Evolutionary conservation across 345 rosid genomes (phyloP).

Genomic region (Euphorbia peplus): DNA sequence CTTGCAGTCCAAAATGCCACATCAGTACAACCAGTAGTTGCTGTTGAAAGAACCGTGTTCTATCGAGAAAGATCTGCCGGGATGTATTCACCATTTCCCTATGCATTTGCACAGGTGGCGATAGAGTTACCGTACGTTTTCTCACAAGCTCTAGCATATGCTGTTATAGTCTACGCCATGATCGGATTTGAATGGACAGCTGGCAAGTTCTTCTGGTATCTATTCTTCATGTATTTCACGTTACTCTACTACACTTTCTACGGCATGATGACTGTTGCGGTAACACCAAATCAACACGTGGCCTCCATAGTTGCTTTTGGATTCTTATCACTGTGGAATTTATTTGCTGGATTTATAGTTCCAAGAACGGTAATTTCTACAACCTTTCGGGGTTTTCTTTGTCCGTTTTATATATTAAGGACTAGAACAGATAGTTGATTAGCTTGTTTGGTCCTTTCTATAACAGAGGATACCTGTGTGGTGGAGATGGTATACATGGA

Average conservation of each 20-base stretch:
- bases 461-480: slow-evolving; percentile 46
- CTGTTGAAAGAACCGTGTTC: slow-evolving; percentile 66
- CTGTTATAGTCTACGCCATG: slow-evolving; percentile 64
- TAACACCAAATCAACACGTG: slow-evolving; percentile 61
- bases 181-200: slow-evolving; percentile 61
- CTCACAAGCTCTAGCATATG: slow-evolving; percentile 43
- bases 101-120: slow-evolving; percentile 64
- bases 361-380: slow-evolving; percentile 48
- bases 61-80: slow-evolving; percentile 80
- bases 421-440: not conserved
- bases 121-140: slow-evolving; percentile 62
- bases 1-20: slow-evolving; percentile 55
- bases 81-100: slow-evolving; percentile 72
- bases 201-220: slow-evolving; percentile 59
- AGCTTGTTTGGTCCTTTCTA: not conserved
- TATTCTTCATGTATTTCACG: slow-evolving; percentile 59
- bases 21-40: slow-evolving; percentile 64
- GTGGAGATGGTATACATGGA: slow-evolving; percentile 54
- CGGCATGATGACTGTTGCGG: slow-evolving; percentile 73
- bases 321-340: slow-evolving; percentile 53
- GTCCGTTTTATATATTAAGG: not conserved
- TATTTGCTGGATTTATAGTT: slow-evolving; percentile 60
- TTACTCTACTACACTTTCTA: slow-evolving; percentile 67
- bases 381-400: not conserved
- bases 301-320: slow-evolving; percentile 54